These are phyloP conservation scores for Colletotrichum incanum DNA, from an alignment of 2,329 filamentous ascomycete species.

Conservation along the genomic window DNA sequence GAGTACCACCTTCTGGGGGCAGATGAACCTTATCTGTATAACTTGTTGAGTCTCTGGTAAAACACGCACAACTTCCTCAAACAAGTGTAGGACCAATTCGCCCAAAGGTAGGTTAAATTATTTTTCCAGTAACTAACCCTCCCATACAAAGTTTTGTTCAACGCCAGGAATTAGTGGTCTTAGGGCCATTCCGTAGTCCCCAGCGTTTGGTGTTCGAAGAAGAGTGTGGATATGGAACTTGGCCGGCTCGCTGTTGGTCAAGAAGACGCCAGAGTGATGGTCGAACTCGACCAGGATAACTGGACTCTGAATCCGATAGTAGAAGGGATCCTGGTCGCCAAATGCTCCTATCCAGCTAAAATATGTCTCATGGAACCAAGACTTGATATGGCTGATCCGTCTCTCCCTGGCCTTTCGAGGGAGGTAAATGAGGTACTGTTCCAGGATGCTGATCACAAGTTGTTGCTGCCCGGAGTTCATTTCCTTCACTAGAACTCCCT, in stretches of 20 bases:
- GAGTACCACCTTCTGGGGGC: too few species aligned
- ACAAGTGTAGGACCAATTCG: too few species aligned
- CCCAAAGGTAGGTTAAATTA: too few species aligned
- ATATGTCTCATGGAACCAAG: slow-evolving; percentile 79
- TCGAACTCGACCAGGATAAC: slow-evolving; percentile 85
- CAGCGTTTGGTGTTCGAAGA: slow-evolving; percentile 79
- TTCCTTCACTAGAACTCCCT: slow-evolving; percentile 73
- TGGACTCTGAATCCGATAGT: slow-evolving; percentile 83
- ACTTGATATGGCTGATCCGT: slow-evolving; percentile 68
- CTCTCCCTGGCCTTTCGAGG: slow-evolving; percentile 69
- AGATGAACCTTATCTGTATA: too few species aligned
- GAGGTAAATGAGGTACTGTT: slow-evolving; percentile 79
- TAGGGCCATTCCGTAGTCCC: slow-evolving; percentile 79
- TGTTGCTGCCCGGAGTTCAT: slow-evolving; percentile 66
- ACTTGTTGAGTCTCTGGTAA: too few species aligned
- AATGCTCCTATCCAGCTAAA: slow-evolving; percentile 85
- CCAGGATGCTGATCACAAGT: slow-evolving; percentile 71
- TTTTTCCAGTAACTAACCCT: slow-evolving; percentile 47
- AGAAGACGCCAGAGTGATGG: slow-evolving; percentile 84
- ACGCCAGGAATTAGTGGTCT: slow-evolving; percentile 55
- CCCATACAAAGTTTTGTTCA: slow-evolving; percentile 61
- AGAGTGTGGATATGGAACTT: slow-evolving; percentile 87
- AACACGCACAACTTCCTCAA: too few species aligned
- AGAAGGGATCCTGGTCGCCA: slow-evolving; percentile 79
- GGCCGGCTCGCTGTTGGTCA: slow-evolving; percentile 80